phyloP scores from a whole-genome alignment of 176 grass and related monocot species.

The Otatea glauca region DNA sequence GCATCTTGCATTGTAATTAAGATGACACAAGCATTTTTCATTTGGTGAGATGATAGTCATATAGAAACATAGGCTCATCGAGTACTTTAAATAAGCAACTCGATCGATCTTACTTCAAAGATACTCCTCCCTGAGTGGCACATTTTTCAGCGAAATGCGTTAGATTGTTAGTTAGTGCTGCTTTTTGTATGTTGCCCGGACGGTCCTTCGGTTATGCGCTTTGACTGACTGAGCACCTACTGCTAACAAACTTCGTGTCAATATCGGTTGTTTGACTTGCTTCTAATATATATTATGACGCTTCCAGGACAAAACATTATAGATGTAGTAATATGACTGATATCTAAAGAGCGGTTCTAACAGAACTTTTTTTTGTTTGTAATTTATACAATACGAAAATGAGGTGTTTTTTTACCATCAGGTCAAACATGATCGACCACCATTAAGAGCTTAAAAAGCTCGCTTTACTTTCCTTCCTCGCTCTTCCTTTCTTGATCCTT shows the following conservation, averaged over 20 bases:
- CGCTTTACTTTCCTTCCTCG: too few relatives aligned
- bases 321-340: not conserved
- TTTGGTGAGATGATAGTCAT: not conserved
- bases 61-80: not conserved
- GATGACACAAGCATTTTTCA: not conserved
- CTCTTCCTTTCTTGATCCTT: too few relatives aligned
- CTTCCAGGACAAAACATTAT: not conserved
- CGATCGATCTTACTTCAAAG: not conserved
- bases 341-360: not conserved
- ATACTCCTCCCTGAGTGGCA: not conserved
- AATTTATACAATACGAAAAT: too few relatives aligned
- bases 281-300: not conserved
- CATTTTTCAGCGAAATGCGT: conserved; percentile 17
- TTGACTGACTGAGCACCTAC: conserved; percentile 38
- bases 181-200: not conserved
- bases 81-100: not conserved
- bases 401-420: too few relatives aligned
- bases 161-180: conserved; percentile 11
- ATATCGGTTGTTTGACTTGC: conserved; percentile 19
- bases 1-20: too few relatives aligned
- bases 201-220: not conserved
- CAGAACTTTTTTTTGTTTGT: too few relatives aligned
- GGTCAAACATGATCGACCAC: too few relatives aligned
- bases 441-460: too few relatives aligned
- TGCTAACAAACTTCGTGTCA: conserved; percentile 19